Conservation (phyloP, 768 basidiomycete species). For the Omphalotus guepiniiformis region DNA sequence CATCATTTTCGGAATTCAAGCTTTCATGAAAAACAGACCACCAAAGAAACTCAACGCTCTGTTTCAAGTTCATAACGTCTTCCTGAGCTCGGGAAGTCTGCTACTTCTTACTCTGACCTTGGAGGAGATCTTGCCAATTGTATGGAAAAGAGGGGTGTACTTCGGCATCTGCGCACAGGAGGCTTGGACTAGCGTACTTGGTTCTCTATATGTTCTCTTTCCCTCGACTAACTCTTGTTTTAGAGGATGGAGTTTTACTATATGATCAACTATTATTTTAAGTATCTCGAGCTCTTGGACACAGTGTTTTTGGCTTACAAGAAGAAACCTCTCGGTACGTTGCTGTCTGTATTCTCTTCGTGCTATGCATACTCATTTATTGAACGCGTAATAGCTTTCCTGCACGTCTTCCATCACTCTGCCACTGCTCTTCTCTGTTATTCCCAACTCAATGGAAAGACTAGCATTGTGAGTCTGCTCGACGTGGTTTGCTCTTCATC, state of each 20-base stretch:
- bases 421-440: constrained; percentile 95
- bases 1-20: constrained; percentile 81
- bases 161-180: constrained; percentile 69
- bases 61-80: constrained; percentile 88
- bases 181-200: constrained; percentile 86
- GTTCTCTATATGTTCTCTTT: constrained; percentile 1
- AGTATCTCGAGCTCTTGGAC: constrained; percentile 94
- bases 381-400: constrained; percentile 58
- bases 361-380: constrained; percentile 10
- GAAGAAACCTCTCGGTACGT: constrained; percentile 93
- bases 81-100: constrained; percentile 82
- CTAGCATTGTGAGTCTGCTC: constrained; percentile 79
- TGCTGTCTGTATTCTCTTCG: not conserved
- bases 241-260: constrained; percentile 95
- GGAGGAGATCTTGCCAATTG: constrained; percentile 85
- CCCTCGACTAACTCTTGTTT: constrained; percentile 5
- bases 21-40: constrained; percentile 74
- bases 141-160: constrained; percentile 68
- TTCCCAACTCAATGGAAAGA: constrained; percentile 90
- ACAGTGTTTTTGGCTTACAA: constrained; percentile 96
- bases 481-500: no score
- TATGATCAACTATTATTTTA: constrained; percentile 99
- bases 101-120: constrained; percentile 84
- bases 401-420: constrained; percentile 99
- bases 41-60: constrained; percentile 74